These are phyloP conservation scores for Spatholobus suberectus DNA, from an alignment of 306 rosid genomes.

Conservation along the genomic window DNA sequence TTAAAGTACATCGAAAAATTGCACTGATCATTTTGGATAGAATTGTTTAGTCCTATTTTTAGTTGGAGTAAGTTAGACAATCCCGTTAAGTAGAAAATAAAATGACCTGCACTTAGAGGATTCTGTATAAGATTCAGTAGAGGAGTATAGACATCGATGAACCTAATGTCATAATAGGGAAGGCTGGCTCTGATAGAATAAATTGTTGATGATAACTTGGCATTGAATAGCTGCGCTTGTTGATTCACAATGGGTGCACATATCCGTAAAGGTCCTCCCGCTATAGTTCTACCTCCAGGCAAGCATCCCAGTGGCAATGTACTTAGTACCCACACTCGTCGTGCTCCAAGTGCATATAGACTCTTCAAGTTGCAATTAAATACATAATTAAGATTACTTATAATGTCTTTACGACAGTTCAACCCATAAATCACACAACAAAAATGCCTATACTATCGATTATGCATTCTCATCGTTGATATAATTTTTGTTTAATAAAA, in stretches of 20 bases:
- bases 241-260: neutral
- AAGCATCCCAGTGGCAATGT: constrained; percentile 54
- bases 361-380: constrained; percentile 23
- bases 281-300: constrained; percentile 35
- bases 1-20: too few species aligned
- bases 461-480: too few species aligned
- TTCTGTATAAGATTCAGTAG: constrained; percentile 35
- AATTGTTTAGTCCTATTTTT: too few species aligned
- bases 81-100: too few species aligned
- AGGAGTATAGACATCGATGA: constrained; percentile 45
- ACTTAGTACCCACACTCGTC: constrained; percentile 45
- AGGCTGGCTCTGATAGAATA: neutral
- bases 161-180: constrained; percentile 26
- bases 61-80: too few species aligned
- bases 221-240: constrained; percentile 40
- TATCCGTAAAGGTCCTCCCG: neutral
- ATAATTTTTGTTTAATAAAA: too few species aligned
- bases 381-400: neutral
- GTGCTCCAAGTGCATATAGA: constrained; percentile 50
- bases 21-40: too few species aligned
- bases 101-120: constrained; percentile 36
- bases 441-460: too few species aligned
- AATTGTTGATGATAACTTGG: neutral
- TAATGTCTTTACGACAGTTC: too few species aligned
- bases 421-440: too few species aligned